Conservation (phyloP, 2,329 filamentous ascomycete species). For the Cucurbitaria berberidis region DNA sequence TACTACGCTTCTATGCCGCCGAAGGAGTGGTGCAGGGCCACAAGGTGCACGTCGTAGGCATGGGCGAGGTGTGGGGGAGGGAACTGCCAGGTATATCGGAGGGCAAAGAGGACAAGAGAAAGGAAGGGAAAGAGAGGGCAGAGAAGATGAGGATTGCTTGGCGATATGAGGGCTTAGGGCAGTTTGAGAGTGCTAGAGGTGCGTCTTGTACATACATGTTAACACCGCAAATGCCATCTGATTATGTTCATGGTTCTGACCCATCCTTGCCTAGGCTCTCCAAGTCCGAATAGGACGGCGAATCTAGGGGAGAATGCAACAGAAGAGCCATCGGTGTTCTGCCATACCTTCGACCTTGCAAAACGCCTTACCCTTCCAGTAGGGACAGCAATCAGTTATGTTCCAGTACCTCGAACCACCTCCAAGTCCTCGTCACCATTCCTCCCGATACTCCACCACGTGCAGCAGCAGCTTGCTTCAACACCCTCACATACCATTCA, state of each 20-base stretch:
- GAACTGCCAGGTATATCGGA: slow-evolving; percentile 77
- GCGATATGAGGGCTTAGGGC: slow-evolving; percentile 87
- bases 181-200: slow-evolving; percentile 71
- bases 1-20: slow-evolving; percentile 88
- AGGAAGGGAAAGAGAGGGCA: slow-evolving; percentile 44
- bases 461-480: slow-evolving; percentile 60
- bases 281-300: slow-evolving; percentile 22
- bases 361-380: slow-evolving; percentile 55
- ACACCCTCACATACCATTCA: slow-evolving; percentile 68
- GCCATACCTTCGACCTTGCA: slow-evolving; percentile 60
- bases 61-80: slow-evolving; percentile 78
- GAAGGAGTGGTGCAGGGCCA: slow-evolving; percentile 94
- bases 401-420: slow-evolving; percentile 65
- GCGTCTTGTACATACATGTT: slow-evolving; percentile 46
- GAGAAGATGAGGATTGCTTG: slow-evolving; percentile 97
- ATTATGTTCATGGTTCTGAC: slow-evolving; percentile 21
- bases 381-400: slow-evolving; percentile 51
- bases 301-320: slow-evolving; percentile 56
- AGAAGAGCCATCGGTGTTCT: slow-evolving; percentile 51
- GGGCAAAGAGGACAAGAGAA: slow-evolving; percentile 44
- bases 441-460: slow-evolving; percentile 66
- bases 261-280: slow-evolving; percentile 20
- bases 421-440: slow-evolving; percentile 63
- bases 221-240: slow-evolving; percentile 17
- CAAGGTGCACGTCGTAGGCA: slow-evolving; percentile 81